These are phyloP conservation scores for Daldinia loculata DNA, from an alignment of 495 filamentous ascomycete genomes.

Conservation along the genomic window DNA sequence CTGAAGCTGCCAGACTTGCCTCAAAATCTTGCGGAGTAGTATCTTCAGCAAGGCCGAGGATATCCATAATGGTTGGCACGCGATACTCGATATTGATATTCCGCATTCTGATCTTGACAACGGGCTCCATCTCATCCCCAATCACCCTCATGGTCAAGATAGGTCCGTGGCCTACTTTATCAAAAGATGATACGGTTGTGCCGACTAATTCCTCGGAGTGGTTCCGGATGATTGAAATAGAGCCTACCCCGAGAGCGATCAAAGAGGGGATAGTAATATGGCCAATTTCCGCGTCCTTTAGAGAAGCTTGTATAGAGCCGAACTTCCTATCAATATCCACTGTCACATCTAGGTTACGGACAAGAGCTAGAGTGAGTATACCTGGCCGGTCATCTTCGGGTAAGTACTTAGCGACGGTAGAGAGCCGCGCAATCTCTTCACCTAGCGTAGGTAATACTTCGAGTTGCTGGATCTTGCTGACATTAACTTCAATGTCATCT, in stretches of 20 bases:
- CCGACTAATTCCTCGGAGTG: slow-evolving; percentile 71
- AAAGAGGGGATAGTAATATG: slow-evolving; percentile 87
- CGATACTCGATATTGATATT: slow-evolving; percentile 86
- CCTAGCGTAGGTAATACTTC: slow-evolving; percentile 71
- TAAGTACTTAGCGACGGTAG: slow-evolving; percentile 91
- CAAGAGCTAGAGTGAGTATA: slow-evolving; percentile 74
- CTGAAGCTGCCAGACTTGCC: slow-evolving; percentile 77
- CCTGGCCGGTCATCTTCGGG: slow-evolving; percentile 96
- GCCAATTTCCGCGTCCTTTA: slow-evolving; percentile 73
- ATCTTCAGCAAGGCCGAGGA: slow-evolving; percentile 73
- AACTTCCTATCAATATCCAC: slow-evolving; percentile 69
- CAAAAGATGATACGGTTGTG: slow-evolving; percentile 50
- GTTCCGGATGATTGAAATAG: slow-evolving; percentile 68
- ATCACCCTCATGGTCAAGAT: slow-evolving; percentile 75
- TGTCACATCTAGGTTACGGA: slow-evolving; percentile 67
- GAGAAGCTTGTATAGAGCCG: slow-evolving; percentile 65
- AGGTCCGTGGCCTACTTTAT: slow-evolving; percentile 54
- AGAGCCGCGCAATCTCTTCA: slow-evolving; percentile 80
- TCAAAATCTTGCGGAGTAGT: slow-evolving; percentile 77
- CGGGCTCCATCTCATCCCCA: slow-evolving; percentile 91
- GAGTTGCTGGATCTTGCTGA: slow-evolving; percentile 68
- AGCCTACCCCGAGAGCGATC: slow-evolving; percentile 74
- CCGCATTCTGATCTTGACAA: slow-evolving; percentile 84
- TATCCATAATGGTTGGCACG: slow-evolving; percentile 79
- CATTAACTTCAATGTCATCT: slow-evolving; percentile 63